phyloP scores from a whole-genome alignment of 2,329 filamentous ascomycete species.

The Aureobasidium sp. region DNA sequence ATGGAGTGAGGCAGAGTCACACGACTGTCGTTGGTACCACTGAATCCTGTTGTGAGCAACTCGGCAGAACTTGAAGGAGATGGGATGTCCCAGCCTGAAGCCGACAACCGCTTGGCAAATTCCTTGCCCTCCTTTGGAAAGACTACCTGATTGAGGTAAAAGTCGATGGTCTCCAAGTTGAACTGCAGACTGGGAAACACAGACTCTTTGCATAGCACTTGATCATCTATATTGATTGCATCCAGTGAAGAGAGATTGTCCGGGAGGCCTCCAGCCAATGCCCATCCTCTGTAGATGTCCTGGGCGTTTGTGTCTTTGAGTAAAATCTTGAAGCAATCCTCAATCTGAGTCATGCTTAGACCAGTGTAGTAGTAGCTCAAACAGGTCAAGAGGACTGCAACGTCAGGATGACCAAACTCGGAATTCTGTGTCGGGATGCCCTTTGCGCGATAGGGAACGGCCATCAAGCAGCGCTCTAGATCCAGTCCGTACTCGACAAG shows the following conservation, averaged over 20 bases:
- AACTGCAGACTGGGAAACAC: slow-evolving; percentile 50
- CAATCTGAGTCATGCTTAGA: slow-evolving; percentile 54
- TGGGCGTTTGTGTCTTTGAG: slow-evolving; percentile 29
- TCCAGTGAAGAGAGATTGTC: slow-evolving; percentile 26
- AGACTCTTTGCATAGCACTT: slow-evolving; percentile 24
- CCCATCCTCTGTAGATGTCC: slow-evolving; percentile 31
- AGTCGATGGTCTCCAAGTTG: slow-evolving; percentile 66
- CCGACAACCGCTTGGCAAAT: slow-evolving; percentile 68
- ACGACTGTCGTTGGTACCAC: slow-evolving; percentile 74
- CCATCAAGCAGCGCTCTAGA: slow-evolving; percentile 60
- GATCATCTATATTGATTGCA: slow-evolving; percentile 32
- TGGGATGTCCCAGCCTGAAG: slow-evolving; percentile 75
- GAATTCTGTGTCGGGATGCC: slow-evolving; percentile 68
- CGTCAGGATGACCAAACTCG: slow-evolving; percentile 75
- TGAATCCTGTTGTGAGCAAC: slow-evolving; percentile 70
- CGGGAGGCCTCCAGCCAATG: slow-evolving; percentile 24
- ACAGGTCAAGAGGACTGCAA: slow-evolving; percentile 70
- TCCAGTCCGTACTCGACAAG: slow-evolving; percentile 66
- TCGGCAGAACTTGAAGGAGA: slow-evolving; percentile 49
- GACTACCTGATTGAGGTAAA: slow-evolving; percentile 71
- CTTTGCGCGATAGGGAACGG: slow-evolving; percentile 74
- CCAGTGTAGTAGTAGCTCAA: slow-evolving; percentile 74
- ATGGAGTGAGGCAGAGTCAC: slow-evolving; percentile 68
- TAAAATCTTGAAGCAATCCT: slow-evolving; percentile 27
- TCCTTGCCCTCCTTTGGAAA: slow-evolving; percentile 73